Percentiles rank a stretch among this genome's conserved stretches.
Evolutionary conservation across 768 basidiomycete genomes (phyloP).

Genomic region (Tricholoma saponaceum): DNA sequence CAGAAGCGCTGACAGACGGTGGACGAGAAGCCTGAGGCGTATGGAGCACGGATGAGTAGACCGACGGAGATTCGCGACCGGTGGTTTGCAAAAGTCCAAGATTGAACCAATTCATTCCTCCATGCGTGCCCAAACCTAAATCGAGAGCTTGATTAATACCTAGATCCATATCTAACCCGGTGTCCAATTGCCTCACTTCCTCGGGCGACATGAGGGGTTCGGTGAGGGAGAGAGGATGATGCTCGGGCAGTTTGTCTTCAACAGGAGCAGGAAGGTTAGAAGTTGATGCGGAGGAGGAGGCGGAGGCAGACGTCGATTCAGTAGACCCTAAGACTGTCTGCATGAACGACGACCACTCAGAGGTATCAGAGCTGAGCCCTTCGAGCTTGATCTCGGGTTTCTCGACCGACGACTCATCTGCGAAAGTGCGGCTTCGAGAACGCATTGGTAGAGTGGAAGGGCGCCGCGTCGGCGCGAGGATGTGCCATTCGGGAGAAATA

Average conservation of each 20-base stretch:
- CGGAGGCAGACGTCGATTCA: slow-evolving; percentile 10
- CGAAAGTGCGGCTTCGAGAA: slow-evolving; percentile 3
- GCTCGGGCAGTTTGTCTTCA: not conserved
- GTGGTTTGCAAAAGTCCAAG: slow-evolving; percentile 32
- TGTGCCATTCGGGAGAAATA: slow-evolving; percentile 37
- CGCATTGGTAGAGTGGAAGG: slow-evolving; percentile 24
- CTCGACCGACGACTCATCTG: slow-evolving; percentile 11
- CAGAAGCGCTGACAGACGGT: slow-evolving; percentile 17
- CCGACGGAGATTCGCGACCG: slow-evolving; percentile 31
- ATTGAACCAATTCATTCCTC: slow-evolving; percentile 36
- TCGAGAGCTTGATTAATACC: slow-evolving; percentile 36
- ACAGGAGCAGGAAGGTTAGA: not conserved
- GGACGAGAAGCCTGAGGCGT: slow-evolving; percentile 26
- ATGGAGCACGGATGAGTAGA: slow-evolving; percentile 32
- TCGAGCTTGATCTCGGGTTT: slow-evolving; percentile 26
- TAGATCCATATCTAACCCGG: slow-evolving; percentile 32
- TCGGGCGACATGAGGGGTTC: slow-evolving; percentile 28
- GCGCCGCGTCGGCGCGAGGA: slow-evolving; percentile 27
- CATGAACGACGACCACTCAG: slow-evolving; percentile 41
- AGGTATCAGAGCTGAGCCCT: slow-evolving; percentile 26
- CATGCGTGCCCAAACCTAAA: slow-evolving; percentile 32
- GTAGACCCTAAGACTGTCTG: slow-evolving; percentile 29
- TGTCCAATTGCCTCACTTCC: slow-evolving; percentile 31
- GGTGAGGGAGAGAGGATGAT: slow-evolving; percentile 1
- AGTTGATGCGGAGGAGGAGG: not conserved